phyloP scores from a whole-genome alignment of 139 green algal genomes.

The Eudorina sp. region DNA sequence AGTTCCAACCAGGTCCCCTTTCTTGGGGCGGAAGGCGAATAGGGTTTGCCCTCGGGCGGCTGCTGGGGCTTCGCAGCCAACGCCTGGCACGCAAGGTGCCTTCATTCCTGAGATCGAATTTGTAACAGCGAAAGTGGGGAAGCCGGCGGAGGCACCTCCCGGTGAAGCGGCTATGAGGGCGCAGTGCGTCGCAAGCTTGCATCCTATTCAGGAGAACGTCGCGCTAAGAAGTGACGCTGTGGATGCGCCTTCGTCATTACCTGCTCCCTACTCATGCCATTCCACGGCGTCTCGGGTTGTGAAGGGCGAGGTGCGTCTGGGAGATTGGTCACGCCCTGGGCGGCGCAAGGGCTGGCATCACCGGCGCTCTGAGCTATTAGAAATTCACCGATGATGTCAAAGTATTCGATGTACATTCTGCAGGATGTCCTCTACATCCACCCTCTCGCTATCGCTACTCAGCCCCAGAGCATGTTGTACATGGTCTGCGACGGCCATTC shows the following conservation, averaged over 20 bases:
- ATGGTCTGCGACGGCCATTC: conserved; percentile 67
- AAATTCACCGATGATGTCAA: background rate
- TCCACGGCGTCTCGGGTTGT: conserved; percentile 57
- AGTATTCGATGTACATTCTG: background rate
- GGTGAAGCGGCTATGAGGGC: background rate
- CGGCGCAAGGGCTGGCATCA: background rate
- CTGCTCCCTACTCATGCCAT: conserved; percentile 45
- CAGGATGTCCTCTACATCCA: conserved; percentile 61
- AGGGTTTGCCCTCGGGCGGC: conserved; percentile 19
- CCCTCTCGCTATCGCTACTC: conserved; percentile 44
- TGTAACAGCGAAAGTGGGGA: conserved; percentile 35
- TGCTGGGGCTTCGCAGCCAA: background rate
- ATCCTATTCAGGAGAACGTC: conserved; percentile 17
- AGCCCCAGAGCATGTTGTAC: conserved; percentile 53
- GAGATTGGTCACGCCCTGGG: background rate
- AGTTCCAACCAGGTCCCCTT: background rate
- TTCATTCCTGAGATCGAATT: background rate
- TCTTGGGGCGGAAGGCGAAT: conserved; percentile 3
- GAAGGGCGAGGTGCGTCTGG: conserved; percentile 60
- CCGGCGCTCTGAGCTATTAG: no score
- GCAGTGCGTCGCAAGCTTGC: background rate
- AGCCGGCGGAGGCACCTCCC: background rate
- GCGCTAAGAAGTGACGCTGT: background rate
- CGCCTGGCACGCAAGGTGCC: background rate
- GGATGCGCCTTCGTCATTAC: background rate